phyloP scores from a whole-genome alignment of 2,329 filamentous ascomycete species.

The Emergomyces orientalis region DNA sequence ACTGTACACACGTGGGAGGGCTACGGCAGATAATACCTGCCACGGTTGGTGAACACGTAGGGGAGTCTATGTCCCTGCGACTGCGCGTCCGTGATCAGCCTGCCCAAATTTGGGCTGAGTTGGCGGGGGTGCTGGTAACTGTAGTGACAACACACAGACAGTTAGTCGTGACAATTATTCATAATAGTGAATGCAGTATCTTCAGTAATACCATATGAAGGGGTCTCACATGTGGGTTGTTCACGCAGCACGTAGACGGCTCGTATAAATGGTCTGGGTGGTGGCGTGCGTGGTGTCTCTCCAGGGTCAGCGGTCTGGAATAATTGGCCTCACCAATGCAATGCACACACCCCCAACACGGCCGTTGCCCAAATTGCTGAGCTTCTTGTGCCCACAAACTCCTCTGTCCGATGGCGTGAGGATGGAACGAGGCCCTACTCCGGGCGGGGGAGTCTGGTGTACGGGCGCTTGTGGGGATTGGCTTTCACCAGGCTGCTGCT shows the following conservation, averaged over 20 bases:
- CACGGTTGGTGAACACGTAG: not conserved
- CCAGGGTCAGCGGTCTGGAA: constrained; percentile 1
- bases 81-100: not conserved
- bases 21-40: not conserved
- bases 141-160: not conserved
- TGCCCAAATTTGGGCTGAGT: not conserved
- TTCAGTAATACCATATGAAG: not conserved
- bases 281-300: constrained; percentile 1
- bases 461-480: not conserved
- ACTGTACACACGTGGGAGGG: not conserved
- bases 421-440: not conserved
- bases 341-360: constrained; percentile 7
- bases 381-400: constrained; percentile 5
- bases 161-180: not conserved
- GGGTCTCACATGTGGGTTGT: constrained; percentile 8
- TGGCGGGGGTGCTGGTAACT: not conserved
- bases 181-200: not conserved
- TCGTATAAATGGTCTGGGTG: constrained; percentile 7
- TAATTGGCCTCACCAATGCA: not conserved
- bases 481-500: not conserved
- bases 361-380: not conserved
- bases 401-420: not conserved
- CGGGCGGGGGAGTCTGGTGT: not conserved
- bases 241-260: constrained; percentile 6
- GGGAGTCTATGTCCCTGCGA: not conserved